These are phyloP conservation scores for Penstemon eatonii DNA, from an alignment of 257 asterid species.

Conservation along the genomic window DNA sequence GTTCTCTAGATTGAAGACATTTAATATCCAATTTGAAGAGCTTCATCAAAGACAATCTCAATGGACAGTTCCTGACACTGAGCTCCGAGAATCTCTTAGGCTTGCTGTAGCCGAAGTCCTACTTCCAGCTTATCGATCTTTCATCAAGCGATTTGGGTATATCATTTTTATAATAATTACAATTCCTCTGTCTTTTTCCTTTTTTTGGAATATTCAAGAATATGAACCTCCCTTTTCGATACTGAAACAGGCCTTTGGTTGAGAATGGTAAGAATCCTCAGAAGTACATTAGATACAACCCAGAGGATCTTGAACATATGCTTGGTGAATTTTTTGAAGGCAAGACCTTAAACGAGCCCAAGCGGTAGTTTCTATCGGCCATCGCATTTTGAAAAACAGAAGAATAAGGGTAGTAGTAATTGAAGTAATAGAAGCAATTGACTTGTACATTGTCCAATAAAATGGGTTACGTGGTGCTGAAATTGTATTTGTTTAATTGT, in stretches of 20 bases:
- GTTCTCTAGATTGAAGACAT: slow-evolving; percentile 71
- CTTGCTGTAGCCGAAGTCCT: slow-evolving; percentile 97
- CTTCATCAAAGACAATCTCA: slow-evolving; percentile 98
- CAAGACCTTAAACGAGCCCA: slow-evolving; percentile 77
- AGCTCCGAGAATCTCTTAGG: slow-evolving; percentile 88
- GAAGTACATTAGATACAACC: slow-evolving; percentile 90
- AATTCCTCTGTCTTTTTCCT: too few relatives aligned
- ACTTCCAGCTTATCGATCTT: slow-evolving; percentile 95
- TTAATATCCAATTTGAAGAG: slow-evolving; percentile 89
- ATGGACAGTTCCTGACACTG: slow-evolving; percentile 99
- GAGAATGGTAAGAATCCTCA: slow-evolving; percentile 91
- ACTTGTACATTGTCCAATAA: not conserved
- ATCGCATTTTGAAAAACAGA: not conserved
- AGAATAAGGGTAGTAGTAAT: not conserved
- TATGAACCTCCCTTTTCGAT: slow-evolving; percentile 12
- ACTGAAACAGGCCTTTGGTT: slow-evolving; percentile 71
- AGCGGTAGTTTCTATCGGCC: slow-evolving; percentile 47
- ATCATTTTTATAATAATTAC: slow-evolving; percentile 6
- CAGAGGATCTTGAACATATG: slow-evolving; percentile 98
- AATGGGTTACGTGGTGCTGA: not conserved
- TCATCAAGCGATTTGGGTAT: slow-evolving; percentile 90
- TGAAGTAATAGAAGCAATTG: not conserved
- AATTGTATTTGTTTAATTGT: not conserved
- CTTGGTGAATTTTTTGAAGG: slow-evolving; percentile 99
- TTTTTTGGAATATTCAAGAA: too few relatives aligned